Base-by-base conservation (phyloP, 192 early-diverging fungal genomes). In the Paraglomus occultum region DNA sequence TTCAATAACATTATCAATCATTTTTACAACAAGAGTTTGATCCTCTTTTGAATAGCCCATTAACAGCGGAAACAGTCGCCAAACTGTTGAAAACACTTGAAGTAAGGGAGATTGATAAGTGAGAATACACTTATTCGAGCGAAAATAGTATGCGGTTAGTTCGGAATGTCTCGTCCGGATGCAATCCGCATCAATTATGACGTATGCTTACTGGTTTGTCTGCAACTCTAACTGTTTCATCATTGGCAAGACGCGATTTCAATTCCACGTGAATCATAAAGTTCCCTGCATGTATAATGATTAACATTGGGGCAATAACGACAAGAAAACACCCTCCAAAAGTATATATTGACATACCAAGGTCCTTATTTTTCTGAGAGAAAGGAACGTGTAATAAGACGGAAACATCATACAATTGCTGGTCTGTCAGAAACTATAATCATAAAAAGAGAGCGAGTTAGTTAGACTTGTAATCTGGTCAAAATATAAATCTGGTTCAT, bases 1-100 rank as follows among this genome's bases (percentile, higher is more conserved):
- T 45, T 82, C 80, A 51, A 79, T 55, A 57, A 70, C 72, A 53
- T 79, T 79, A 20, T 82, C 80, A 39, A 82, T 61, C 68, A 82
- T 55, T 17, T 71, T 67, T 5, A 82, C 60, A 54, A 71, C 67
- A n/a, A 82, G 49, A 1, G 51, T 20, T 49, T 82, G 80, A 64
- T 75, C 77, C 47, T 82, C 80, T 44, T 77, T 76, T 42, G 73
- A 66, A 65, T 67, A 79, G 10, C 77, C 80, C 51, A 79, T 23
- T 2, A 82, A 55, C 60, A 82, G 67, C 9, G 80, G 77, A 10
- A 79, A 64, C 45, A 77, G 73, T 48, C 72, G 67, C 77, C 77
- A 82, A 3, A 78, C 60, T 1, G 80, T 82, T 14, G 58, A 68
- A 73, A 79, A 67, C 52, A 77, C 45, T 15, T 73, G 76, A 50